Conservation (phyloP, 176 grass and related monocot genomes). For the Puya raimondii region DNA sequence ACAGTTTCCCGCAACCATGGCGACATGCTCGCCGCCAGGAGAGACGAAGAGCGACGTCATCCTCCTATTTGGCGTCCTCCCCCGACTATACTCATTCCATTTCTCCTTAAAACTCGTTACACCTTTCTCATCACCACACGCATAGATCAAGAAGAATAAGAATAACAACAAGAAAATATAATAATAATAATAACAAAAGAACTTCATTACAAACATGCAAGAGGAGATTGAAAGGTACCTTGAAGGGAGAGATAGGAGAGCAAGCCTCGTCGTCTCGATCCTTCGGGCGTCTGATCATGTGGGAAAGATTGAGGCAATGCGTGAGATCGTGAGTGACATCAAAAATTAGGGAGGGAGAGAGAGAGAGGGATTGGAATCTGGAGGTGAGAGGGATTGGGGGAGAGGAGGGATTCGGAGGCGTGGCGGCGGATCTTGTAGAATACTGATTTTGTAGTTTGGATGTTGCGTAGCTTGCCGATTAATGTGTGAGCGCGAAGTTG, state of each 20-base stretch:
- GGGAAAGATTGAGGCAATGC: neutral
- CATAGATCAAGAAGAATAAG: neutral
- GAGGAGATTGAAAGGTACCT: slow-evolving; percentile 10
- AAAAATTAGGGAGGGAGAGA: neutral
- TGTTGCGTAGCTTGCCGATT: too few species aligned
- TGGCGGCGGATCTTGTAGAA: slow-evolving; percentile 48
- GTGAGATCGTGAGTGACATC: neutral
- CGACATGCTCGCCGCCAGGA: too few species aligned
- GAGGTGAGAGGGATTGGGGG: neutral
- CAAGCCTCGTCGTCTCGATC: slow-evolving; percentile 26
- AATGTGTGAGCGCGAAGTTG: neutral
- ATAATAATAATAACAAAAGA: neutral
- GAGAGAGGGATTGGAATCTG: slow-evolving; percentile 9
- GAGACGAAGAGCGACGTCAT: too few species aligned
- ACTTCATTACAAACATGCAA: neutral
- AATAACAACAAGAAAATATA: too few species aligned
- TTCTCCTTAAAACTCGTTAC: slow-evolving; percentile 57
- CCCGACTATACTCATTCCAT: slow-evolving; percentile 34
- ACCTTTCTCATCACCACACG: slow-evolving; percentile 27
- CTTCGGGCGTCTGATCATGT: slow-evolving; percentile 21
- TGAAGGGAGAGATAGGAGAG: slow-evolving; percentile 70
- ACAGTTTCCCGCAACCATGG: too few species aligned
- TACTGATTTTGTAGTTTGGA: too few species aligned
- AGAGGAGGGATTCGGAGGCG: slow-evolving; percentile 15
- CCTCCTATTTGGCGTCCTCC: slow-evolving; percentile 22